phyloP scores from a whole-genome alignment of 2,329 filamentous ascomycete genomes.

The Sordariomycetes sp. region DNA sequence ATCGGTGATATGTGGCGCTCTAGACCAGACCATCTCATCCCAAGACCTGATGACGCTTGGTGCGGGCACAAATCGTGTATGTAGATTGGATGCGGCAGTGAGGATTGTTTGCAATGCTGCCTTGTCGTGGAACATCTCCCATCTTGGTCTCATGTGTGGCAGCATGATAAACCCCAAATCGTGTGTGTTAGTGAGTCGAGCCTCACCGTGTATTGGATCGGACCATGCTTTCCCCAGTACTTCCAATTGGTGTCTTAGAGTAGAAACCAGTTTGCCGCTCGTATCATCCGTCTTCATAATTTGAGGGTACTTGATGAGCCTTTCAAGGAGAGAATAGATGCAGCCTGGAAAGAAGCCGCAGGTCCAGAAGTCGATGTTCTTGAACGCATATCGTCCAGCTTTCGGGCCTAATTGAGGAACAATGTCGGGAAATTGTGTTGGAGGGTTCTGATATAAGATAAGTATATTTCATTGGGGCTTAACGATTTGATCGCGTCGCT shows the following conservation, averaged over 20 bases:
- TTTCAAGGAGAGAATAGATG: slow-evolving; percentile 24
- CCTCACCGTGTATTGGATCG: slow-evolving; percentile 24
- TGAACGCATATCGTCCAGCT: slow-evolving; percentile 8
- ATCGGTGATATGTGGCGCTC: slow-evolving; percentile 13
- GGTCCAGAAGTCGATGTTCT: slow-evolving; percentile 28
- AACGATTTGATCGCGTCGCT: background rate
- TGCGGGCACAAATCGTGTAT: slow-evolving; percentile 27
- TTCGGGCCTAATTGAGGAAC: slow-evolving; percentile 9
- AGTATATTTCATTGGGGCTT: background rate
- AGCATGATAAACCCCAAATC: slow-evolving; percentile 46
- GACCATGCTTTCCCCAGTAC: slow-evolving; percentile 18
- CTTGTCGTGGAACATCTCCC: slow-evolving; percentile 35
- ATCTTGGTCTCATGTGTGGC: slow-evolving; percentile 35
- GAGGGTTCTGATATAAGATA: background rate
- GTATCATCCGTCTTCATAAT: background rate
- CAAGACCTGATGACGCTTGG: slow-evolving; percentile 38
- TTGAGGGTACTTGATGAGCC: slow-evolving; percentile 6
- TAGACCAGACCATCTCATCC: slow-evolving; percentile 27
- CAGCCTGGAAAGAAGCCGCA: slow-evolving; percentile 31
- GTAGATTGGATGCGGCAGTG: slow-evolving; percentile 31
- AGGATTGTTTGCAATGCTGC: slow-evolving; percentile 27
- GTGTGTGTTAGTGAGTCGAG: slow-evolving; percentile 37
- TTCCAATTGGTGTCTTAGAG: background rate
- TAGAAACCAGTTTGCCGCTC: background rate
- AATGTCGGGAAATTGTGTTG: slow-evolving; percentile 11